Evolutionary conservation across 2,329 filamentous ascomycete genomes (phyloP).

Genomic region (Fusarium globosum): DNA sequence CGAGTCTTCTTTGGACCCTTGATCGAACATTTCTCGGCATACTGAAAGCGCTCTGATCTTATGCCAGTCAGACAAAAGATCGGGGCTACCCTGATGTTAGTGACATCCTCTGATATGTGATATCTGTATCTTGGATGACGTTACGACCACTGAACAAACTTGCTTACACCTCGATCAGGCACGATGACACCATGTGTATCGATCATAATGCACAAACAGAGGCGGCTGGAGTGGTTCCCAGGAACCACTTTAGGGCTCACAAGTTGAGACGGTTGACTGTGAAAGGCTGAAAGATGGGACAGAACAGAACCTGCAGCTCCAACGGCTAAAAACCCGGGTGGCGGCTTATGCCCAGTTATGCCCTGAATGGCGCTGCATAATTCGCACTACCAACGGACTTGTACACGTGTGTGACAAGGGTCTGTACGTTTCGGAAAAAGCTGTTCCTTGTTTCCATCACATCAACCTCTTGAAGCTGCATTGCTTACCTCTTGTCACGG

Average conservation of each 20-base stretch:
- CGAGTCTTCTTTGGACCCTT: conserved; percentile 18
- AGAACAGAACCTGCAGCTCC: conserved; percentile 9
- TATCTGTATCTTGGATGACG: neutral
- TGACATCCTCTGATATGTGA: conserved; percentile 1
- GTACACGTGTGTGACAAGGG: conserved; percentile 43
- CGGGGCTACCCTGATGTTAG: conserved; percentile 8
- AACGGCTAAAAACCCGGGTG: conserved; percentile 12
- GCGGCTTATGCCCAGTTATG: conserved; percentile 36
- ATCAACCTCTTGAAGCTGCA: conserved; percentile 16
- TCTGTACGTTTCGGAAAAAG: conserved; percentile 37
- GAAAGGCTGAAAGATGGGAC: conserved; percentile 23
- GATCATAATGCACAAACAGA: neutral
- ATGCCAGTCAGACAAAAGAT: conserved; percentile 18
- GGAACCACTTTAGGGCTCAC: conserved; percentile 21
- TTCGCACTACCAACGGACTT: conserved; percentile 20
- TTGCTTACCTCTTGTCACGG: conserved; percentile 2
- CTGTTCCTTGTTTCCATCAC: conserved; percentile 26
- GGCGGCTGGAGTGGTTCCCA: neutral
- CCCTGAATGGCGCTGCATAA: conserved; percentile 33
- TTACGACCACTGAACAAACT: conserved; percentile 11
- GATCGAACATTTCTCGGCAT: conserved; percentile 5
- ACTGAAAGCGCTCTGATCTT: neutral
- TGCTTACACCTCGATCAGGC: conserved; percentile 11
- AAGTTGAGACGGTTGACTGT: conserved; percentile 14
- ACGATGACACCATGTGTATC: conserved; percentile 16